Base-by-base conservation (phyloP, 139 green algal species). In the Bryopsis sp. region DNA sequence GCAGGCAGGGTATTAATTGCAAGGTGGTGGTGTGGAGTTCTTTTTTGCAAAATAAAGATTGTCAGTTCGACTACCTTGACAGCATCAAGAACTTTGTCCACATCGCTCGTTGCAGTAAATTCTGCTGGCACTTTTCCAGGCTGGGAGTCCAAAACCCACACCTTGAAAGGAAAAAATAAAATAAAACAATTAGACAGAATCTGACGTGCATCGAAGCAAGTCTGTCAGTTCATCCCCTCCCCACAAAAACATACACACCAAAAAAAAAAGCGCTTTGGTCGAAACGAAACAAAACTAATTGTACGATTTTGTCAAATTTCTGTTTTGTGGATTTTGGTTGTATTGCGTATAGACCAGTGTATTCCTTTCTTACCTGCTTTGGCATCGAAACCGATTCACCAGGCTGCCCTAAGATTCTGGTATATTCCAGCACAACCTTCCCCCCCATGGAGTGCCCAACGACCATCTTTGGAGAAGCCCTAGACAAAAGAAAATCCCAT, bases 141-240 rank as follows among this genome's bases (percentile, higher is more conserved):
- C 58, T 84, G 76, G 0, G 85, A 87, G 47, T 95, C 88, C 37
- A 95, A 69, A 39, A 92, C 75, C 88, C 88, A 95, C 2, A 84
- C 68, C 74, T 85, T 75, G 26, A 60, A 50, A 74, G 34, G 29
- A n/a, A 29, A 64, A 22, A 22, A 57, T n/a, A n/a, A n/a, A n/a
- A n/a, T n/a, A n/a, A n/a, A n/a, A n/a, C n/a, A n/a, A n/a, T n/a
- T n/a, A n/a, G n/a, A n/a, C n/a, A n/a, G n/a, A n/a, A n/a, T n/a
- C n/a, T n/a, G n/a, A n/a, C n/a, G n/a, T n/a, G n/a, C n/a, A n/a
- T n/a, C n/a, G n/a, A n/a, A n/a, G n/a, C n/a, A n/a, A n/a, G n/a
- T n/a, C n/a, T n/a, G n/a, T n/a, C n/a, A n/a, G n/a, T n/a, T 61
- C 50, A 28, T 5, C 50, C 50, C 11, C 43, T 19, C 19, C 43